Evolutionary conservation across 768 basidiomycete species (phyloP).

Genomic region (Lyophyllum shimeji): DNA sequence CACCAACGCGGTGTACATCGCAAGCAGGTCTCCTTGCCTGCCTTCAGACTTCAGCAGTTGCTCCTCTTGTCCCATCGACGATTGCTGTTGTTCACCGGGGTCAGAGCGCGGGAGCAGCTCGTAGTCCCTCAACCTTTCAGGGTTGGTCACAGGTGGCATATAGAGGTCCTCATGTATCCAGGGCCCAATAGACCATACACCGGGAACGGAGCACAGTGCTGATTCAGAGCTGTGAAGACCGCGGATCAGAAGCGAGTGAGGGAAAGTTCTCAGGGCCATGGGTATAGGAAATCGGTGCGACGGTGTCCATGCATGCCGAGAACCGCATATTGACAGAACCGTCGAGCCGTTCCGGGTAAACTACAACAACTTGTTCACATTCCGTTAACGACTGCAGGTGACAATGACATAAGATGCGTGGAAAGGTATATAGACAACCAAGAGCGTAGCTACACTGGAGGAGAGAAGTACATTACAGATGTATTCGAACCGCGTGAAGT

Average conservation of each 20-base stretch:
- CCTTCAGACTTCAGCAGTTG: constrained; percentile 33
- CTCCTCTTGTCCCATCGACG: constrained; percentile 28
- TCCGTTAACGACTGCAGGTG: background rate
- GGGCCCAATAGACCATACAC: too few relatives aligned
- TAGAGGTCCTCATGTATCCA: background rate
- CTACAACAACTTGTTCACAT: too few relatives aligned
- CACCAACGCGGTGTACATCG: constrained; percentile 38
- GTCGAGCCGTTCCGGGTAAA: too few relatives aligned
- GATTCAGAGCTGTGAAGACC: background rate
- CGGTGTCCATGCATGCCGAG: background rate
- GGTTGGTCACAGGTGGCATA: constrained; percentile 12
- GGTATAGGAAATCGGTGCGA: background rate
- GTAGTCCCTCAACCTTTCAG: constrained; percentile 20
- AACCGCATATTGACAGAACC: background rate
- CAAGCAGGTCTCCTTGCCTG: constrained; percentile 37
- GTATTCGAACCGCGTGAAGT: background rate
- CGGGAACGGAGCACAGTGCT: background rate
- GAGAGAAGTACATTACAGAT: constrained; percentile 3
- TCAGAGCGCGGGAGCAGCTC: constrained; percentile 25
- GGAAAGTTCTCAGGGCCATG: background rate
- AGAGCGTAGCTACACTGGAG: background rate
- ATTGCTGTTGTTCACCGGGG: constrained; percentile 11
- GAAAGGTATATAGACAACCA: background rate
- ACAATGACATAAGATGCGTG: background rate
- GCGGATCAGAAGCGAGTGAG: background rate